Base-by-base conservation (phyloP, 768 basidiomycete species). In the Leucogyrophana mollusca region DNA sequence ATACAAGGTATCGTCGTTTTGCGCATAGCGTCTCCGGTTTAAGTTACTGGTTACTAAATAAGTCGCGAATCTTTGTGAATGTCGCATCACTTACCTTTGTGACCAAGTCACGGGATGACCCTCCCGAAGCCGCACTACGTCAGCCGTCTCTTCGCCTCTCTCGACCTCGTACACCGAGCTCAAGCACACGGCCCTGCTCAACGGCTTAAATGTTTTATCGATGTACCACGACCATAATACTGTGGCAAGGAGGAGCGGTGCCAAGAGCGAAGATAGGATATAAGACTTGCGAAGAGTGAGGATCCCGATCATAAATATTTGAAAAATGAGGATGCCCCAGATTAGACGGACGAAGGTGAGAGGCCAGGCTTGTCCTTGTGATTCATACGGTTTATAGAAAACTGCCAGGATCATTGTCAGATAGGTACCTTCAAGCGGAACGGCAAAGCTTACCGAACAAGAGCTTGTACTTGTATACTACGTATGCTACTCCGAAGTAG, bases 301-400 rank as follows among this genome's bases (percentile, higher is more conserved):
- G 54, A 96, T 87, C 38, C 94, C 94, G 36, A 85, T 90, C 96
- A 98, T 98, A 76, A 98, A 96, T 36, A 94, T 62, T 46, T 94
- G 83, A 76, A 94, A 98, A 44, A 95, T 90, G 61, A 95, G 61
- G 46, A 98, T 79, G 36, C 90, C 94, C 87, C 90, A 91, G 24
- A 94, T 85, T 33, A 96, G 80, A 6, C 95, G 88, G 21, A 83
- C 78, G 64, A 94, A 97, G 0, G 96, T 94, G 55, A 97, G 83
- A 0, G 93, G 92, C 95, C 96, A 98, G 1, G 94, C 96, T 70
- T 97, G 94, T 2, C 96, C 96, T 56, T 88, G 89, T 2, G 90
- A 92, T 68, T 97, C 94, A 66, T 97, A 98, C 0, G 96, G 95
- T 60, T 97, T 97, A 73, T 96, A 96, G 73, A 95, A 98, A 16